phyloP scores from a whole-genome alignment of 2,329 filamentous ascomycete genomes.

The Beauveria bassiana region DNA sequence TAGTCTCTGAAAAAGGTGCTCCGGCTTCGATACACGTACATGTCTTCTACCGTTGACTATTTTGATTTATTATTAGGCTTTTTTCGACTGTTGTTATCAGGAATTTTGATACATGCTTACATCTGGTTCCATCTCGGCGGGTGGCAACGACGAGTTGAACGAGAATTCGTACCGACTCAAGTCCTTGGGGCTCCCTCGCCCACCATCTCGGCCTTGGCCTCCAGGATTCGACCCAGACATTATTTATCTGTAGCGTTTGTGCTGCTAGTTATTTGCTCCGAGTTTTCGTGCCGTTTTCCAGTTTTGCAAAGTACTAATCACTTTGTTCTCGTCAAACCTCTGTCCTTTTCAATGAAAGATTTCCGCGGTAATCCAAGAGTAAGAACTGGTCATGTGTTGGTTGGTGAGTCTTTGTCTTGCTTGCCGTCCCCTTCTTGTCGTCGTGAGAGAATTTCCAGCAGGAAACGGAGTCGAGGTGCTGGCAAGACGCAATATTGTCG shows the following conservation, averaged over 20 bases:
- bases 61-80: neutral
- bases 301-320: neutral
- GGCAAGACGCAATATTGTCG: neutral
- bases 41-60: constrained; percentile 7
- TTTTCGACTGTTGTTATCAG: too few relatives aligned
- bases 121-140: constrained; percentile 6
- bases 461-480: neutral
- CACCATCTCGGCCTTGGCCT: neutral
- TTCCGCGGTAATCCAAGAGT: too few relatives aligned
- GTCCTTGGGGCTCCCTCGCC: neutral
- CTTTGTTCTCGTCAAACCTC: neutral
- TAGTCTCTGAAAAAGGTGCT: neutral
- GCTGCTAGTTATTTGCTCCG: neutral
- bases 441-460: neutral
- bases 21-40: neutral
- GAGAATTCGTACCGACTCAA: constrained; percentile 9
- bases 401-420: neutral
- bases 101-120: neutral
- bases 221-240: neutral
- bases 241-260: neutral
- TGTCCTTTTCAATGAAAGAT: too few relatives aligned
- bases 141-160: constrained; percentile 3
- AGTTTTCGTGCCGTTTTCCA: neutral
- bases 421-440: neutral
- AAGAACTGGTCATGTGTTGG: neutral